Evolutionary conservation across 1,284 basidiomycete genomes (phyloP), one percentile per base, ranked within the genome.

Genomic region (Microbotryum intermedium): DNA sequence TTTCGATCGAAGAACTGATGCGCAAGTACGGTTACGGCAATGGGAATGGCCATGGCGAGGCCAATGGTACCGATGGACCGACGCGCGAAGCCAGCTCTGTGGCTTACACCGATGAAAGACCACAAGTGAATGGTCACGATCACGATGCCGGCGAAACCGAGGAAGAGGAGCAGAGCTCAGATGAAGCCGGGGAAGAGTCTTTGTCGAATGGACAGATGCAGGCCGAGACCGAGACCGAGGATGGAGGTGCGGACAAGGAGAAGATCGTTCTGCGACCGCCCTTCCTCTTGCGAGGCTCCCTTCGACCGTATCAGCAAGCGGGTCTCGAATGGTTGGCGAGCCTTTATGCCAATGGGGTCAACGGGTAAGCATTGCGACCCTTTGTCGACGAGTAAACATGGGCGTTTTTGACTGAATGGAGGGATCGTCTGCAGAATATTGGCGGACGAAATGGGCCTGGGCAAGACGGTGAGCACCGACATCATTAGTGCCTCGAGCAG

Each of bases 291-390:
- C 85, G 94, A 16, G 94, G 92, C 1, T 83, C 83, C 3, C 79
- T 98, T 44, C 85, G 93, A 21, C 91, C 92, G 1, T 98, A 98
- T 72, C 94, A 98, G 72, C 89, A 93, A 67, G 83, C 87, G 16
- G 94, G 94, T 0, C 76, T 97, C 55, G 92, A 97, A 71, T 98
- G 94, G 94, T 83, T 98, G 9, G 88, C 89, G 0, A 89, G 85
- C 71, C 77, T 97, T 44, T 92, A 97, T 75, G 78, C 79, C 23
- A 91, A 89, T 68, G 85, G 87, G 60, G 77, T 91, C 67, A 97
- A 98, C 74, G 93, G 93, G 65, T 66, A 16, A 39, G 64, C 30
- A 23, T 16, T 16, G 11, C 34, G 34, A 2, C 43, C 5, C 25
- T 7, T 30, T 26, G 42, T 23, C 16, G 21, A 29, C 50, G 29